Conservation (phyloP, 1,284 basidiomycete species). For the Sanghuangporus weigelae region DNA sequence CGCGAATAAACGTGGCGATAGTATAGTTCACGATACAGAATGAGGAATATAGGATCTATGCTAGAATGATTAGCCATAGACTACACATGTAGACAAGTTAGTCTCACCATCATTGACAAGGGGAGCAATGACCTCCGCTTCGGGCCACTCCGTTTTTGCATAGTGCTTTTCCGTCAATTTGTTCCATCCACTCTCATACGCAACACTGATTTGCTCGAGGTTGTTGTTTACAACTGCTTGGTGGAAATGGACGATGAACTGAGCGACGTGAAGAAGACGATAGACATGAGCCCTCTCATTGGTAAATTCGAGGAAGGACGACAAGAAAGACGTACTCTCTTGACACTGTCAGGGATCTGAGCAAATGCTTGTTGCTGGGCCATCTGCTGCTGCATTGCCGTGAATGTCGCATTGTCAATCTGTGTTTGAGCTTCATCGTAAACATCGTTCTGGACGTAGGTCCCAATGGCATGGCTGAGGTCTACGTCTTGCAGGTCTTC, state of each 20-base stretch:
- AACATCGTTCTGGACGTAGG: slow-evolving; percentile 58
- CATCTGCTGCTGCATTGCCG: slow-evolving; percentile 75
- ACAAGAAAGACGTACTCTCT: slow-evolving; percentile 47
- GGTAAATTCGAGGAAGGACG: background rate
- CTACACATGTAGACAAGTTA: background rate
- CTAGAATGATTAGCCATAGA: background rate
- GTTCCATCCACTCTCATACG: slow-evolving; percentile 97
- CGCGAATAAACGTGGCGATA: slow-evolving; percentile 95
- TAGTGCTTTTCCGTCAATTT: slow-evolving; percentile 96
- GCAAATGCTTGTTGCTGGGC: slow-evolving; percentile 73
- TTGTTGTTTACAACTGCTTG: slow-evolving; percentile 86
- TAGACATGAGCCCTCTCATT: background rate
- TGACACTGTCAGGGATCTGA: slow-evolving; percentile 76
- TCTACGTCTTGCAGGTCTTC: slow-evolving; percentile 71
- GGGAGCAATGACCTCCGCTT: slow-evolving; percentile 92
- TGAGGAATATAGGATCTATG: slow-evolving; percentile 88
- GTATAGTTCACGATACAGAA: slow-evolving; percentile 94
- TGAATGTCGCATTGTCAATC: slow-evolving; percentile 60
- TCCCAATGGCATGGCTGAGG: slow-evolving; percentile 62
- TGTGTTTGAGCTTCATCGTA: slow-evolving; percentile 60
- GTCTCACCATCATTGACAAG: slow-evolving; percentile 83
- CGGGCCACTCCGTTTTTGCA: slow-evolving; percentile 93
- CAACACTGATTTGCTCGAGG: slow-evolving; percentile 81
- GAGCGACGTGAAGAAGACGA: background rate
- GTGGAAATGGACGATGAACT: slow-evolving; percentile 92